Evolutionary conservation across 1,139 yeast species (phyloP).

Genomic region (Suhomyces ambrosiae): DNA sequence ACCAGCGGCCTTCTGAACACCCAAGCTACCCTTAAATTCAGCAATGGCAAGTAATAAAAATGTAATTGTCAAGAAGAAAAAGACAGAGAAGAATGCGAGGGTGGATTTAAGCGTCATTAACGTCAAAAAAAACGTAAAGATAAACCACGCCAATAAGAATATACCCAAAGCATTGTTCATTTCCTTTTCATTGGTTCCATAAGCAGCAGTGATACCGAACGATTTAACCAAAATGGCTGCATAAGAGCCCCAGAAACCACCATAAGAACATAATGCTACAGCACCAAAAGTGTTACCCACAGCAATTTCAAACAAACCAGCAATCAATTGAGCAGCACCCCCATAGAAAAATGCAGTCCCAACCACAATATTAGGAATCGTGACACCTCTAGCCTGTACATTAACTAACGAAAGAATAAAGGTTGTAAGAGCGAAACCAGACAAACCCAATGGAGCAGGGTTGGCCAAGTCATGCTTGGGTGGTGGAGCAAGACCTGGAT

Average conservation of each 20-base stretch:
- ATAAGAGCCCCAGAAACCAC: slow-evolving; percentile 88
- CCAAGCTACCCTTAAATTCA: slow-evolving; percentile 40
- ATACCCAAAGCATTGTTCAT: slow-evolving; percentile 64
- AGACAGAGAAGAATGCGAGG: slow-evolving; percentile 68
- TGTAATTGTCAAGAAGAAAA: slow-evolving; percentile 64
- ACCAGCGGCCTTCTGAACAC: slow-evolving; percentile 69
- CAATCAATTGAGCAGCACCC: slow-evolving; percentile 72
- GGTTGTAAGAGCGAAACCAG: slow-evolving; percentile 83
- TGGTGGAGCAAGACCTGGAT: slow-evolving; percentile 64
- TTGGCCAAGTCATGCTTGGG: slow-evolving; percentile 77
- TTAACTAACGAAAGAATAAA: slow-evolving; percentile 70
- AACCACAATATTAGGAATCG: slow-evolving; percentile 54
- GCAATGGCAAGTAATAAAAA: slow-evolving; percentile 69
- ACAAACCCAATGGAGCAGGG: slow-evolving; percentile 86
- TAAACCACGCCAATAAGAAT: slow-evolving; percentile 75
- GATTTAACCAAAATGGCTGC: slow-evolving; percentile 72
- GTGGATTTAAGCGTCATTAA: slow-evolving; percentile 78
- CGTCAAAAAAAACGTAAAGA: slow-evolving; percentile 70
- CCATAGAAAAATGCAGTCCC: slow-evolving; percentile 86
- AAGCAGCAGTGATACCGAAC: slow-evolving; percentile 71
- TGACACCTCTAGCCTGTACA: slow-evolving; percentile 57
- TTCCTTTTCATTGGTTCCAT: slow-evolving; percentile 40
- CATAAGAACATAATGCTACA: slow-evolving; percentile 76
- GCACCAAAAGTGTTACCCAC: slow-evolving; percentile 90
- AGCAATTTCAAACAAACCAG: slow-evolving; percentile 78